phyloP scores from a whole-genome alignment of 1,284 basidiomycete genomes.

The Ceratobasidium sp. region DNA sequence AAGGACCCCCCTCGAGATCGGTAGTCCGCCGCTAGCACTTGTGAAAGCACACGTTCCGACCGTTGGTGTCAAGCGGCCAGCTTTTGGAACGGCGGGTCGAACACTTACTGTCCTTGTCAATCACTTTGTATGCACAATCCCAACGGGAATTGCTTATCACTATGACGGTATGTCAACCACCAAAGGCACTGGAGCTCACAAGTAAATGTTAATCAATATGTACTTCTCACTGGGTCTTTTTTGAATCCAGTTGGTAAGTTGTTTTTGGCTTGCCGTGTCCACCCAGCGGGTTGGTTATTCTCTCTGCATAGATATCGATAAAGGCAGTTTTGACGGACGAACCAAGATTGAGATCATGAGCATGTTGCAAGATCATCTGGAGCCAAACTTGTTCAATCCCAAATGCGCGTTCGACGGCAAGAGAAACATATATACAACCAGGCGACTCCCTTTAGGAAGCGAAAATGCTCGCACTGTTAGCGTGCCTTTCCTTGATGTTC shows the following conservation, averaged over 20 bases:
- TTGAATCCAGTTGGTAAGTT: conserved; percentile 18
- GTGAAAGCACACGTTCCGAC: conserved; percentile 49
- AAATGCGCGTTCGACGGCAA: conserved; percentile 24
- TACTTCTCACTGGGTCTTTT: background rate
- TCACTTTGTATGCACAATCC: conserved; percentile 42
- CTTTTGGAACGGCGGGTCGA: conserved; percentile 67
- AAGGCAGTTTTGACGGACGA: conserved; percentile 39
- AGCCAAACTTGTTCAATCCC: conserved; percentile 43
- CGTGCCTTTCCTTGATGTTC: background rate
- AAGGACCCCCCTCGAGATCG: background rate
- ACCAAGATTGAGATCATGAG: conserved; percentile 42
- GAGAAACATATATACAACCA: conserved; percentile 63
- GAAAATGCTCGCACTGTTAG: conserved; percentile 22
- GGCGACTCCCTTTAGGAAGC: conserved; percentile 66
- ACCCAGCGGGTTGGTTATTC: background rate
- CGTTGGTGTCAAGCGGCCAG: conserved; percentile 71
- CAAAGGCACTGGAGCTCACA: background rate
- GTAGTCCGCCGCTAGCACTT: background rate
- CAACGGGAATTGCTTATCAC: conserved; percentile 41
- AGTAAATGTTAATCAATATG: background rate
- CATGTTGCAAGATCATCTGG: conserved; percentile 37
- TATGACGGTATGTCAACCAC: conserved; percentile 41
- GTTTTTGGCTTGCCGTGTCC: background rate
- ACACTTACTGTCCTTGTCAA: conserved; percentile 58
- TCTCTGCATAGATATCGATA: conserved; percentile 10